These are phyloP conservation scores for Orbilia javanica DNA, from an alignment of 2,329 filamentous ascomycete species.

Conservation along the genomic window DNA sequence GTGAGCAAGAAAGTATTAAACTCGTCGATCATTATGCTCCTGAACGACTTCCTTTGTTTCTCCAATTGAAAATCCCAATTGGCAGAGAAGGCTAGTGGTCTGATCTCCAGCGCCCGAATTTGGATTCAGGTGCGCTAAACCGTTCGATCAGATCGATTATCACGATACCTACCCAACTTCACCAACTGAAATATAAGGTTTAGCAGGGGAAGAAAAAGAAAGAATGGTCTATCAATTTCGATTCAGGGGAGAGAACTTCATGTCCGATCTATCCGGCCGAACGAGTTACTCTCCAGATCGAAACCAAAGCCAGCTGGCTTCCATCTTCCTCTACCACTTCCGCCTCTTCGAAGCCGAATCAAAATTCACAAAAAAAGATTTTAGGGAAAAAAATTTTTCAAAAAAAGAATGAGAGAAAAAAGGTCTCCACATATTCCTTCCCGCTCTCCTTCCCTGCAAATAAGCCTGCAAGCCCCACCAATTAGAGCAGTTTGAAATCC, in stretches of 20 bases:
- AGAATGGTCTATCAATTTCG: neutral
- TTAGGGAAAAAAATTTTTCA: neutral
- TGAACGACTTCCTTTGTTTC: slow-evolving; percentile 10
- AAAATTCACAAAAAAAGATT: neutral
- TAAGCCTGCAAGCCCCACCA: slow-evolving; percentile 12
- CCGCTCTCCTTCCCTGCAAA: slow-evolving; percentile 21
- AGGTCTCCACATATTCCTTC: slow-evolving; percentile 5
- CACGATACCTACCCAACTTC: slow-evolving; percentile 12
- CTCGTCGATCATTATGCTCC: slow-evolving; percentile 43
- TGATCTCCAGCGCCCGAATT: slow-evolving; percentile 22
- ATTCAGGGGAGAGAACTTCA: neutral
- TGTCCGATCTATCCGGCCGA: slow-evolving; percentile 4
- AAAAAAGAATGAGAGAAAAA: neutral
- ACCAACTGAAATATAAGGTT: neutral
- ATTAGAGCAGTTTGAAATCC: slow-evolving; percentile 8
- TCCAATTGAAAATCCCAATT: slow-evolving; percentile 21
- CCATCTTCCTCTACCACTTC: too few species aligned
- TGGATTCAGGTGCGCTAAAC: slow-evolving; percentile 15
- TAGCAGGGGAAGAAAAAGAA: neutral
- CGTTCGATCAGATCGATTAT: slow-evolving; percentile 24
- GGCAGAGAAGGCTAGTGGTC: slow-evolving; percentile 29
- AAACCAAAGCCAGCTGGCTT: neutral
- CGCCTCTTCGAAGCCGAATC: slow-evolving; percentile 1
- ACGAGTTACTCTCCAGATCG: neutral
- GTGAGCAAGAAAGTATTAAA: slow-evolving; percentile 42